Evolutionary conservation across 345 rosid species (phyloP), one percentile per base, ranked within the genome.

Genomic region (Iberis pinnata): DNA sequence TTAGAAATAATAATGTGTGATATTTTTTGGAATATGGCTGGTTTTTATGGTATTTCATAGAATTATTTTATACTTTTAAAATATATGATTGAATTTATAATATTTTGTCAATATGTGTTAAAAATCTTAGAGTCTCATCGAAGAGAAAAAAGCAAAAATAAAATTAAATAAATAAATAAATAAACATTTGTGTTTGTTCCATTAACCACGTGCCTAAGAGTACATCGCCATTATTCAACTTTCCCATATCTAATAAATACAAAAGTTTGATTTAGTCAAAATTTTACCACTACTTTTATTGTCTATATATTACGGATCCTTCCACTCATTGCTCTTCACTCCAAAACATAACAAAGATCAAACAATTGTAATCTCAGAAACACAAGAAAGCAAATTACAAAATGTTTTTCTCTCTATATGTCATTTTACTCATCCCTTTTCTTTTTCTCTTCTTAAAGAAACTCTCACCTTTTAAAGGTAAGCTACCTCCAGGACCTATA

Each of bases 401-500:
- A 26, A 58, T 58, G 63, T 47, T 54, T 49, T 36, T 58, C 26
- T 58, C 25, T 37, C 46, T 58, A 27, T 36, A 26, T 47, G 25
- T 37, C 18, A 19, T 58, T 10, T 25, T 58, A 18, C 54, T 58
- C 39, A 36, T 58, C 12, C 63, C 63, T 47, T 37, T 58, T 12
- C 17, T 47, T 25, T 7, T 58, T 15, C 36, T 58, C 54, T 54
- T 54, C 17, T 40, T 54, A 9, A 33, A 13, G 44, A 43, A 7
- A 12, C 31, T 63, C 47, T 53, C 46, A 44, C 25, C 40, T 11
- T 26, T 31, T 18, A 63, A 54, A 18, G 60, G 53, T 8, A 64
- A 64, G 47, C 66, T 64, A 46, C 76, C 70, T 8, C 68, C 78
- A 0, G 68, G 70, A 22, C 81, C 79, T 6, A 43, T 46, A 11